phyloP scores from a whole-genome alignment of 257 asterid genomes.

The Ajuga chamaepitys region DNA sequence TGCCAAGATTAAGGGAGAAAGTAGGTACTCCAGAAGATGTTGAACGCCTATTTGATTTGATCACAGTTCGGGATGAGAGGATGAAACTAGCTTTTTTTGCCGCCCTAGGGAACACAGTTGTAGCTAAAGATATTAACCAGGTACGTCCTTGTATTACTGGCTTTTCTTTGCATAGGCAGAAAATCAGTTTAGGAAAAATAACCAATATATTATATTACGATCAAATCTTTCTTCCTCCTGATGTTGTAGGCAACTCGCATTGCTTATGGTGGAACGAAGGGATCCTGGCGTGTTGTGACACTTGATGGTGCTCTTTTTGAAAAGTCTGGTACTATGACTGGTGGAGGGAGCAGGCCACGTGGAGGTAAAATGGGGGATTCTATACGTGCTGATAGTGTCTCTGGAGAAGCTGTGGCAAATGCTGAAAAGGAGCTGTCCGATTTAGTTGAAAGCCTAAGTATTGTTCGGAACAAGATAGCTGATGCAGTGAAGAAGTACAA shows the following conservation, averaged over 20 bases:
- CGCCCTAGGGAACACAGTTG: conserved; percentile 68
- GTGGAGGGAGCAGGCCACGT: conserved; percentile 90
- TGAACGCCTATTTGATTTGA: conserved; percentile 88
- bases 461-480: conserved; percentile 40
- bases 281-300: conserved; percentile 82
- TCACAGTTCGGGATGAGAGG: conserved; percentile 80
- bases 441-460: conserved; percentile 47
- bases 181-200: not conserved
- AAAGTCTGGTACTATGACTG: conserved; percentile 94
- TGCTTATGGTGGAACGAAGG: conserved; percentile 72
- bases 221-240: conserved; percentile 3
- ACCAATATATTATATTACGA: not conserved
- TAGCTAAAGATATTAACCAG: conserved; percentile 84
- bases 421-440: conserved; percentile 76
- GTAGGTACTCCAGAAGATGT: conserved; percentile 69
- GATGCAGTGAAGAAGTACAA: conserved; percentile 50
- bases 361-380: conserved; percentile 98
- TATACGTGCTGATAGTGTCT: conserved; percentile 73
- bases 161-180: not conserved
- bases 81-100: conserved; percentile 91
- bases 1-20: conserved; percentile 52
- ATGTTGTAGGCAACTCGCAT: conserved; percentile 71
- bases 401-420: conserved; percentile 61
- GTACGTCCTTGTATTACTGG: conserved; percentile 19
- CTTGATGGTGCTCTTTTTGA: conserved; percentile 92